These are phyloP conservation scores for Planoprotostelium fungivorum DNA, from an alignment of 78 protist species.

Conservation along the genomic window DNA sequence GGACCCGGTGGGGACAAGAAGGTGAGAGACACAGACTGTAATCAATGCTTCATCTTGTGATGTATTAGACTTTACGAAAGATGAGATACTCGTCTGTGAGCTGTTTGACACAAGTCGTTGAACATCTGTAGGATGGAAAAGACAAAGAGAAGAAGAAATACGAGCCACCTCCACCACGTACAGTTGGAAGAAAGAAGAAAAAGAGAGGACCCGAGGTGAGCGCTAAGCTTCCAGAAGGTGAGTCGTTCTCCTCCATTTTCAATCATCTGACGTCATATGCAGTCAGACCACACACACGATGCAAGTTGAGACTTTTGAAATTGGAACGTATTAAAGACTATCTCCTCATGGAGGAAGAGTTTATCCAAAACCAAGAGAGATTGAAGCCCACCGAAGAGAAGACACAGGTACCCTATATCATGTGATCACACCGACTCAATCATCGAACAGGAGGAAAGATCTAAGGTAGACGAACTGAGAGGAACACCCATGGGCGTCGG, in stretches of 20 bases:
- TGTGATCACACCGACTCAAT: background rate
- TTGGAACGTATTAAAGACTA: constrained; percentile 97
- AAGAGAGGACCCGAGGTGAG: constrained; percentile 73
- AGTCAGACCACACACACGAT: constrained; percentile 88
- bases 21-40: no score
- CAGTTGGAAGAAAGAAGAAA: constrained; percentile 77
- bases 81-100: no score
- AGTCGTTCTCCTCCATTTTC: background rate
- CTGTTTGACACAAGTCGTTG: no score
- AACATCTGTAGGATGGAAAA: background rate
- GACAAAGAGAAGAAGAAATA: constrained; percentile 18
- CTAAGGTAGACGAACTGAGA: constrained; percentile 93
- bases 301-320: constrained; percentile 89
- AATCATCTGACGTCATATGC: background rate
- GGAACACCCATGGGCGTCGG: constrained; percentile 99
- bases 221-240: constrained; percentile 54
- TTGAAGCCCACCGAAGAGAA: constrained; percentile 87
- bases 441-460: constrained; percentile 68
- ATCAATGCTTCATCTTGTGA: no score
- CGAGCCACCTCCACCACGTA: constrained; percentile 87
- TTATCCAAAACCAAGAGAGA: constrained; percentile 91
- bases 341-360: constrained; percentile 98
- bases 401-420: constrained; percentile 36
- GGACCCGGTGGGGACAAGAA: background rate
- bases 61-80: no score